Base-by-base conservation (phyloP, 306 rosid species). In the Vigna trinervia region DNA sequence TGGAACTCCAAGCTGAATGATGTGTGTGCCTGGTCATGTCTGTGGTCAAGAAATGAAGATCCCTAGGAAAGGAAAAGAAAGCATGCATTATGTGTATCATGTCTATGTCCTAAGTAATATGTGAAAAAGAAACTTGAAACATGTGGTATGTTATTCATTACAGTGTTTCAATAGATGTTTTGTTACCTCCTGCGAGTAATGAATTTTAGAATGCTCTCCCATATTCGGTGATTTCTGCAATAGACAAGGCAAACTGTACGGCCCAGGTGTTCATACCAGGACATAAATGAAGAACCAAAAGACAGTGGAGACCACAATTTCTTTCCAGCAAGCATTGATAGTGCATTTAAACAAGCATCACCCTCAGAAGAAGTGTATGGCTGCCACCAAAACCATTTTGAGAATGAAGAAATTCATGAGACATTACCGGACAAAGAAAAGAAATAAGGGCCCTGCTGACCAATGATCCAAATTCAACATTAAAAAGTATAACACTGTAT, bases 181-280 rank as follows among this genome's bases (percentile, higher is more conserved):
- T 32, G 6, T 56, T 83, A 93, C 98, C 93, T 90, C 83, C 50
- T 87, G 78, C 84, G 8, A 4, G 85, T 78, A 51, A 87, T 19
- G 75, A 86, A 75, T 79, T 86, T 86, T 6, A 88, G 50, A 23
- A 92, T 80, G 56, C 47, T 70, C 78, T 94, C 98, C 96, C 92
- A 90, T 26, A 68, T 39, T 83, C 88, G 85, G 84, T 94, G 97
- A 82, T 91, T 83, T 80, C 94, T 89, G 88, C 96, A 94, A 46
- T 82, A 45, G 56, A 92, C 5, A 11, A 89, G 84, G 76, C 98
- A 94, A 32, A 88, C 86, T 6, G 87, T 85, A 76, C 97, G 90
- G 69, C 96, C 92, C 70, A 92, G 62, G 69, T 92, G 97, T 80
- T 90, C 97, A 73, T 92, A 90, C 97, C 97, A 90, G 48, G 97